Base-by-base conservation (phyloP, 2,329 filamentous ascomycete species). In the Cytospora schulzeri region DNA sequence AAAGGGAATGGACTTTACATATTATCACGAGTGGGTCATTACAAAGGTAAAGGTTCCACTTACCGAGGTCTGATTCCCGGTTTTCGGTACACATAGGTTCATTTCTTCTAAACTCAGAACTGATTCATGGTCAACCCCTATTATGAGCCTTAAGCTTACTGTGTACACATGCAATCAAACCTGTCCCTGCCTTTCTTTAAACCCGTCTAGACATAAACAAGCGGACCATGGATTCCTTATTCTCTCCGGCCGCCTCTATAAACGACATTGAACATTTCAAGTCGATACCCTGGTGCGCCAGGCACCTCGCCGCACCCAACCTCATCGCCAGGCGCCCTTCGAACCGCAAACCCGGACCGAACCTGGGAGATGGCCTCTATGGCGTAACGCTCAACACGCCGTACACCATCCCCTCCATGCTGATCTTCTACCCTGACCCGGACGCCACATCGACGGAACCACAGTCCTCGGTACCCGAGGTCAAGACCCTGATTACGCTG, bases 281-380 rank as follows among this genome's bases (percentile, higher is more conserved):
- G 22, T 70, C 75, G 26, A 79, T 81, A 28, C 80, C 82, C 15
- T 86, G 84, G 83, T 83, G 79, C 64, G 75, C 76, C 1, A 69
- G 71, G 17, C 74, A 83, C 53, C 74, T 86, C 55, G 69, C 73
- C 5, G 74, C 78, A 26, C 75, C 79, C 0, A 9, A 45, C 28
- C 77, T 80, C 65, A 73, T 76, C 31, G 72, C 77, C n/a, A 73
- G 73, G 22, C 74, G 76, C 11, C 77, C 76, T 8, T 73, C 71
- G 26, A 76, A 76, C 28, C 78, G 82, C 7, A 53, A 51, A 1
- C 71, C 73, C 4, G 81, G 82, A 62, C 48, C 70, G 0, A 67
- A 64, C 57, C 72, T 70, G n/a, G 81, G 84, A 70, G 83, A 88
- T 72, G 75, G 78, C 2, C 78, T 88, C 57, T 78, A 85, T 69